Evolutionary conservation across 1,139 yeast species (phyloP).

Genomic region (Magnusiomyces fungicola): DNA sequence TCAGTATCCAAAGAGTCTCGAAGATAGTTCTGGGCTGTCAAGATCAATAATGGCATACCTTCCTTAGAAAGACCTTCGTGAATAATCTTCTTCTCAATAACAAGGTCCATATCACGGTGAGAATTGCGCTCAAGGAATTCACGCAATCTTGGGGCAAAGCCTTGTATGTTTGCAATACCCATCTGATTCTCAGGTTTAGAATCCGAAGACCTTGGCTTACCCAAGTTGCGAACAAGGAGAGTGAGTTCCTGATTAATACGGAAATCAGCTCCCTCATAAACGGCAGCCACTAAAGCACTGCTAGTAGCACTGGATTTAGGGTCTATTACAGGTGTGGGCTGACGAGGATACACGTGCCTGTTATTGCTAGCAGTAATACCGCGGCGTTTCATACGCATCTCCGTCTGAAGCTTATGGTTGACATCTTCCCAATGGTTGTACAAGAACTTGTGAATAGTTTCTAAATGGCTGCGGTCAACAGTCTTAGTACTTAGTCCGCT

Average conservation of each 20-base stretch:
- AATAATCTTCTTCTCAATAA: constrained; percentile 43
- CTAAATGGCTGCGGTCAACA: constrained; percentile 24
- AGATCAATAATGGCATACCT: constrained; percentile 62
- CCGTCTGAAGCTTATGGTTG: constrained; percentile 21
- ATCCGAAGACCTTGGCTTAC: constrained; percentile 20
- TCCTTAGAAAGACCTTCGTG: constrained; percentile 62
- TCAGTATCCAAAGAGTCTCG: constrained; percentile 46
- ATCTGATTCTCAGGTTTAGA: background rate
- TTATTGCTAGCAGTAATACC: background rate
- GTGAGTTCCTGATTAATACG: constrained; percentile 19
- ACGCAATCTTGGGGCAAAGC: constrained; percentile 37
- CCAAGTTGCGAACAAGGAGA: constrained; percentile 22
- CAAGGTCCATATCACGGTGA: constrained; percentile 43
- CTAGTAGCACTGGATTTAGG: background rate
- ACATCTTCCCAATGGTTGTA: constrained; percentile 55
- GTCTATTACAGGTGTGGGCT: too few species aligned
- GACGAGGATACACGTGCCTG: too few species aligned
- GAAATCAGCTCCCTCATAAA: constrained; percentile 18
- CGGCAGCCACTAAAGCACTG: background rate
- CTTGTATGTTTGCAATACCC: constrained; percentile 9
- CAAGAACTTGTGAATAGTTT: constrained; percentile 50
- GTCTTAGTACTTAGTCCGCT: constrained; percentile 6
- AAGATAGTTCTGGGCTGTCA: constrained; percentile 43
- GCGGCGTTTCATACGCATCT: constrained; percentile 17
- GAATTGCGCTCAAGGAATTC: constrained; percentile 73